phyloP scores from a whole-genome alignment of 2,329 filamentous ascomycete genomes.

The Venturia nashicola region DNA sequence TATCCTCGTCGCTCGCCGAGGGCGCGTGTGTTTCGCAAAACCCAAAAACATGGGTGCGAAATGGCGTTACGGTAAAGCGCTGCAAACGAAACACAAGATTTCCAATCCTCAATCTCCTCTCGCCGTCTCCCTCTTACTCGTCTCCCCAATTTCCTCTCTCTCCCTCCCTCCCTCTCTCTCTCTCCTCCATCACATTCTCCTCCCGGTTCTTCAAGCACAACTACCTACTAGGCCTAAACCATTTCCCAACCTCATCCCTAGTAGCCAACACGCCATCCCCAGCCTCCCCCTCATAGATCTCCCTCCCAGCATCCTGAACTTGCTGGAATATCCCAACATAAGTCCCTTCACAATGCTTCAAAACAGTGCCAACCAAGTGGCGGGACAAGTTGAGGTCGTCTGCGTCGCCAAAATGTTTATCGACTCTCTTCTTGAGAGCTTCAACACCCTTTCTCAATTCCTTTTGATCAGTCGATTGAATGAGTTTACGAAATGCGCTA shows the following conservation, averaged over 20 bases:
- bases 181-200: no score
- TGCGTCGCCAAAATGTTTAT: slow-evolving; percentile 92
- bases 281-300: slow-evolving; percentile 26
- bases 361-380: slow-evolving; percentile 45
- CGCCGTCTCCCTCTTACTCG: no score
- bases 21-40: not conserved
- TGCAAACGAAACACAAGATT: not conserved
- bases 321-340: slow-evolving; percentile 44
- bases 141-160: not conserved
- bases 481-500: slow-evolving; percentile 71
- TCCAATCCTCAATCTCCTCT: no score
- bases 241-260: slow-evolving; percentile 8
- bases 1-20: not conserved
- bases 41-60: not conserved
- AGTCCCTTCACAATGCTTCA: slow-evolving; percentile 45
- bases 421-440: slow-evolving; percentile 75
- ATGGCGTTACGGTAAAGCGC: not conserved
- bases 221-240: slow-evolving; percentile 9
- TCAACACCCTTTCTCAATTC: slow-evolving; percentile 87
- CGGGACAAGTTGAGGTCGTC: slow-evolving; percentile 58
- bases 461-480: slow-evolving; percentile 67
- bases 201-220: not conserved
- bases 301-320: slow-evolving; percentile 26
- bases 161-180: not conserved
- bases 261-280: slow-evolving; percentile 1